Evolutionary conservation across 164 flowering plant species (phyloP).

Genomic region (Magnolia officinalis): DNA sequence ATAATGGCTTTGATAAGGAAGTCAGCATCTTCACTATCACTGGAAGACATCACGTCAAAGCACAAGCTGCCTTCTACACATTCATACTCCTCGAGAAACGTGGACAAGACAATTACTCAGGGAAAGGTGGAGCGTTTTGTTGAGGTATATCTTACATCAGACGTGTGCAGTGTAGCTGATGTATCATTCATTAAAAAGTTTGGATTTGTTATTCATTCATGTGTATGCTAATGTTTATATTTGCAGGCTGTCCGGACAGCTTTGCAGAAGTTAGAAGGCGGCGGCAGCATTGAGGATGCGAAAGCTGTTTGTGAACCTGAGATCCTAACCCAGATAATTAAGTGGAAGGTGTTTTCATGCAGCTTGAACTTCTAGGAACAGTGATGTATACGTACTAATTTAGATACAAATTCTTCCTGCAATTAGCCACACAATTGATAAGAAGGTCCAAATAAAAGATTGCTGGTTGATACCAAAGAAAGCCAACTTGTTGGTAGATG

Average conservation of each 20-base stretch:
- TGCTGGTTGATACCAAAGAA: too few species aligned
- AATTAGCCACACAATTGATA: too few species aligned
- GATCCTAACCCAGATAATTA: constrained; percentile 45
- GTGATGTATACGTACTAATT: not conserved
- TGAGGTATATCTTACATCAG: constrained; percentile 41
- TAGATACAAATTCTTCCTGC: too few species aligned
- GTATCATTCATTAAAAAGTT: not conserved
- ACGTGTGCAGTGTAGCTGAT: not conserved
- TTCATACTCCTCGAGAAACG: constrained; percentile 27
- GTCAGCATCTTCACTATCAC: constrained; percentile 36
- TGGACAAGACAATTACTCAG: constrained; percentile 52
- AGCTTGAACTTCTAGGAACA: not conserved
- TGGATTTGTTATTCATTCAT: not conserved
- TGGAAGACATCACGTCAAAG: constrained; percentile 42
- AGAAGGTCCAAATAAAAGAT: too few species aligned
- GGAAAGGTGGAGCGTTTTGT: constrained; percentile 77
- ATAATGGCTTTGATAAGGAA: constrained; percentile 44
- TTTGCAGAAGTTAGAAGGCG: constrained; percentile 50
- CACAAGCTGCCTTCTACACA: constrained; percentile 52
- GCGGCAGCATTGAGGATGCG: constrained; percentile 63
- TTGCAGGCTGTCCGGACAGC: constrained; percentile 73
- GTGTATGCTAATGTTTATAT: not conserved
- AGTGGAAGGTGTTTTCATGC: constrained; percentile 61
- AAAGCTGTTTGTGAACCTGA: constrained; percentile 74
- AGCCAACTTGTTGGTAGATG: too few species aligned